phyloP scores from a whole-genome alignment of 2,329 filamentous ascomycete genomes.

The Herpotrichia juniperi region DNA sequence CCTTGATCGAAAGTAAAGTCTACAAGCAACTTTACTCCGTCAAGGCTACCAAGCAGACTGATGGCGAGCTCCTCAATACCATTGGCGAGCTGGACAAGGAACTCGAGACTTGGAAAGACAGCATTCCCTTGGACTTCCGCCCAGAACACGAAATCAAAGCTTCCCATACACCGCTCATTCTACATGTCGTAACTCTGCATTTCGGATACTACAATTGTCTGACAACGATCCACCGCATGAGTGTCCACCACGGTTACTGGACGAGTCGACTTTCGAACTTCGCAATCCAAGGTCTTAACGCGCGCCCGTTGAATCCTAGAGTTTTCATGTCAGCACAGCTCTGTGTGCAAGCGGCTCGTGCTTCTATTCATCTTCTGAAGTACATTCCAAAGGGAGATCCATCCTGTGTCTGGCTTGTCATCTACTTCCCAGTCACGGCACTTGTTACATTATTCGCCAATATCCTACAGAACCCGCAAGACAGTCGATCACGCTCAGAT shows the following conservation, averaged over 20 bases:
- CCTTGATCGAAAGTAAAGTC: constrained; percentile 89
- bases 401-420: constrained; percentile 92
- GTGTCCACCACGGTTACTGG: constrained; percentile 97
- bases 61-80: constrained; percentile 90
- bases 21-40: constrained; percentile 94
- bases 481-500: constrained; percentile 85
- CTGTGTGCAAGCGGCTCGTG: constrained; percentile 89
- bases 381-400: constrained; percentile 96
- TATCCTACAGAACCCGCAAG: constrained; percentile 92
- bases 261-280: constrained; percentile 93
- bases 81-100: constrained; percentile 88
- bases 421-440: constrained; percentile 96
- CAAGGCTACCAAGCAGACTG: constrained; percentile 87
- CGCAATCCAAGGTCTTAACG: constrained; percentile 91
- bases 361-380: constrained; percentile 91
- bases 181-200: constrained; percentile 93
- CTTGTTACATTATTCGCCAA: constrained; percentile 96
- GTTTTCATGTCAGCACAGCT: constrained; percentile 93
- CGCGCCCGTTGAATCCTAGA: constrained; percentile 86
- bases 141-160: constrained; percentile 96
- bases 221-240: constrained; percentile 98
- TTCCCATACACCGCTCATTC: constrained; percentile 87
- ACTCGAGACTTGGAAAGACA: constrained; percentile 95
- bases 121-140: constrained; percentile 93
- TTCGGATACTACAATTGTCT: constrained; percentile 98